Percentiles rank a stretch among this genome's conserved stretches.
Conservation (phyloP, 176 grass and related monocot species). For the Eragrostis curvula region DNA sequence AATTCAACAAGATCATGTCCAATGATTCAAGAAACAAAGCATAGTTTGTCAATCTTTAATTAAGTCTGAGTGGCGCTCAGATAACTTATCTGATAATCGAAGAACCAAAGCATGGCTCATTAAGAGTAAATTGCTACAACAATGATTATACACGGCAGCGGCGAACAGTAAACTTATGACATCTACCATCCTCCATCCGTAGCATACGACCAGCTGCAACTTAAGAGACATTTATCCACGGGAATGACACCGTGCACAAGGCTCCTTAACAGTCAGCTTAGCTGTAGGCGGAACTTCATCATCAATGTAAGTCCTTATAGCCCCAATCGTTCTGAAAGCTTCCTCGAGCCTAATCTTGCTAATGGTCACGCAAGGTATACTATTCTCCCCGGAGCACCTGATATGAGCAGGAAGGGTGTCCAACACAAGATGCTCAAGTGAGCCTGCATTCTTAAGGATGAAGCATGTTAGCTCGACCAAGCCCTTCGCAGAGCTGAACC, state of each 20-base stretch:
- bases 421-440: slow-evolving; percentile 18
- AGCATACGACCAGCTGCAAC: not conserved
- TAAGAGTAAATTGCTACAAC: not conserved
- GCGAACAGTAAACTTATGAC: too few species aligned
- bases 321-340: not conserved
- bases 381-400: not conserved
- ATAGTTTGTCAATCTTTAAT: not conserved
- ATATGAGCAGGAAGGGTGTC: not conserved
- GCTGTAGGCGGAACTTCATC: not conserved
- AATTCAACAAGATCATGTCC: too few species aligned
- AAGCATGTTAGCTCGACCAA: slow-evolving; percentile 22
- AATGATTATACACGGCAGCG: not conserved
- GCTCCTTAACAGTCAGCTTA: not conserved
- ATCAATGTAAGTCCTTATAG: not conserved
- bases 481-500: slow-evolving; percentile 18
- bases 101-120: not conserved
- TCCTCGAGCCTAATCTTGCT: not conserved
- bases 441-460: not conserved
- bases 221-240: not conserved
- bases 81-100: not conserved
- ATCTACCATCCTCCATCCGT: not conserved
- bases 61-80: not conserved
- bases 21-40: not conserved
- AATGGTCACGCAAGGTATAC: not conserved
- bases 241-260: not conserved